These are phyloP conservation scores for Albifimbria verrucaria DNA, from an alignment of 2,329 filamentous ascomycete genomes.

Conservation along the genomic window DNA sequence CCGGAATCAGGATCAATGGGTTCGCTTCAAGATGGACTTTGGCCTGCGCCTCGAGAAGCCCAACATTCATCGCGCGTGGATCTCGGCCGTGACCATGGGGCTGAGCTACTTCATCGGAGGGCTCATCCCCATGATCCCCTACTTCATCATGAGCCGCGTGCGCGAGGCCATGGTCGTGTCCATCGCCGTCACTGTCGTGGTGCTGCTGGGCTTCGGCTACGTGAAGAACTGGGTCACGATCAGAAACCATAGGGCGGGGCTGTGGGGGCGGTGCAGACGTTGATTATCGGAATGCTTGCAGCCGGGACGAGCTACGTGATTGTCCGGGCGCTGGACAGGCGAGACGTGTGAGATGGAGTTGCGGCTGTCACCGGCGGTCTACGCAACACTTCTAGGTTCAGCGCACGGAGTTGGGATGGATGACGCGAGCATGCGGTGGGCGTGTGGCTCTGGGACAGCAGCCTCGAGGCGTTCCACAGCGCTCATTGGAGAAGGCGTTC, in stretches of 20 bases:
- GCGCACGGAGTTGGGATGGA: too few species aligned
- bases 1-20: conserved; percentile 44
- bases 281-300: conserved; percentile 61
- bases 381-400: too few species aligned
- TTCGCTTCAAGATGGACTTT: conserved; percentile 60
- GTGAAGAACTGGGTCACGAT: conserved; percentile 56
- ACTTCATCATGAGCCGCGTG: conserved; percentile 54
- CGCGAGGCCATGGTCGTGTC: conserved; percentile 54
- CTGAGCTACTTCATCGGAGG: conserved; percentile 69
- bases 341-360: neutral
- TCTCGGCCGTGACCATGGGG: conserved; percentile 64
- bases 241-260: conserved; percentile 47
- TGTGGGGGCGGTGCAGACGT: conserved; percentile 62
- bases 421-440: too few species aligned
- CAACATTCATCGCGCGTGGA: conserved; percentile 40
- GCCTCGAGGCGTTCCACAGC: too few species aligned
- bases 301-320: conserved; percentile 64
- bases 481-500: too few species aligned
- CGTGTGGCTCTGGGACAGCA: too few species aligned
- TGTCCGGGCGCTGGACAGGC: conserved; percentile 51
- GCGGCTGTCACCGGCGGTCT: neutral
- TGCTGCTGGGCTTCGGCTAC: conserved; percentile 63
- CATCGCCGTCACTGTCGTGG: conserved; percentile 56
- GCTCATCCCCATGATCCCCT: conserved; percentile 67
- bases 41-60: conserved; percentile 46